Evolutionary conservation across 495 filamentous ascomycete species (phyloP), one percentile per base, ranked within the genome.

Genomic region (Ramalina intermedia): DNA sequence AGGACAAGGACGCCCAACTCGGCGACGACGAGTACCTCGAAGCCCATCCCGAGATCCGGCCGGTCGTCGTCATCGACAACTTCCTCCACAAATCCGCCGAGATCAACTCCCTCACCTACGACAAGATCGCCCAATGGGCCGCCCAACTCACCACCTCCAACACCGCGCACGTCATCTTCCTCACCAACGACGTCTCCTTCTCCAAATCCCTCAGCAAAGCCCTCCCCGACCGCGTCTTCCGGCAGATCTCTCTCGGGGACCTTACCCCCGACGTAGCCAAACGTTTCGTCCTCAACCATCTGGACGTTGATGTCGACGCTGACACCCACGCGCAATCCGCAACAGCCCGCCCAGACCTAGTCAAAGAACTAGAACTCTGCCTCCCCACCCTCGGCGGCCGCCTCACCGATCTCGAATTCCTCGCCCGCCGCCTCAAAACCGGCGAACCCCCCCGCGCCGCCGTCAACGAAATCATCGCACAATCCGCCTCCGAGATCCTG

Each of bases 51-150:
- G 89, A 96, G 60, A 72, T 67, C 37, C 66, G 88, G 12, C 81
- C 91, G 0, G 82, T 96, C 1, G 79, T 98, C 5, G 82, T 98
- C 8, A 84, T 98, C 48, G 88, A 98, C 61, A 96, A 95, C 57
- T 98, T 95, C 65, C 62, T 94, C 16, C 85, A 90, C 64, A 87
- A 83, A 60, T 76, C 73, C 55, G 69, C 83, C 24, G 82, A 86
- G 20, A 33, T 8, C 29, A 73, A 74, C 51, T 71, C 72, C 39
- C 66, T 94, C 18, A 78, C 96, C 8, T 89, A 94, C 56, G 87
- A 94, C 56, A 93, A 87, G 61, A 75, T 96, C 37, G 77, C 87
- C 6, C 85, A 95, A 58, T 96, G 88, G 85, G 87, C 90, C 2
- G 87, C 93, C 4, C 71, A 78, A 0, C 68, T 96, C n/a, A 87